Conservation (phyloP, 2,329 filamentous ascomycete species). For the Xylaria hypoxylon region DNA sequence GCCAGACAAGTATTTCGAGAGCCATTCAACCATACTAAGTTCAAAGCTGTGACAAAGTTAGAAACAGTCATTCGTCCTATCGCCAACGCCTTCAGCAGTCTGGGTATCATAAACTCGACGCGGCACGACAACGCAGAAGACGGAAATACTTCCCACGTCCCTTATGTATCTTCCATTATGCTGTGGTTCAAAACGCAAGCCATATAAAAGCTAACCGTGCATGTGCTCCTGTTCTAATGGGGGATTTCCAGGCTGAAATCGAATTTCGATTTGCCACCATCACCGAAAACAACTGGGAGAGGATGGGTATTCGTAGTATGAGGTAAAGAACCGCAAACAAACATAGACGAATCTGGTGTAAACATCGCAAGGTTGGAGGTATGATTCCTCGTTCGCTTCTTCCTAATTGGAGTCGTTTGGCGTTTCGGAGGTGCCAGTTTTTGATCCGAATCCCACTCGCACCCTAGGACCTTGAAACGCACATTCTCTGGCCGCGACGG, state of each 20-base stretch:
- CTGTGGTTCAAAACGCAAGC: background rate
- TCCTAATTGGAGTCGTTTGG: constrained; percentile 22
- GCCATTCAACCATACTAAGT: background rate
- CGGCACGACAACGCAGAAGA: constrained; percentile 26
- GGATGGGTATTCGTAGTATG: constrained; percentile 18
- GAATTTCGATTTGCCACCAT: constrained; percentile 43
- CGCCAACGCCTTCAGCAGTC: constrained; percentile 31
- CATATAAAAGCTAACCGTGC: background rate
- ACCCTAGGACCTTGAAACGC: constrained; percentile 57
- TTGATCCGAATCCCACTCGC: constrained; percentile 53
- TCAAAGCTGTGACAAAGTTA: constrained; percentile 5
- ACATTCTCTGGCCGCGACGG: constrained; percentile 53
- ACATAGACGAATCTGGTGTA: constrained; percentile 17
- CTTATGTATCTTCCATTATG: background rate
- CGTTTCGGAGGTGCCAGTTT: constrained; percentile 37
- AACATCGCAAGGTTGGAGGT: constrained; percentile 11
- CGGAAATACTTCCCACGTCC: background rate
- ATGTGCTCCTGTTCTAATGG: constrained; percentile 16
- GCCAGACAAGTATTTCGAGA: background rate
- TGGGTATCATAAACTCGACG: constrained; percentile 43
- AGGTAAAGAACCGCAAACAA: background rate
- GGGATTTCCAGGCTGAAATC: constrained; percentile 42
- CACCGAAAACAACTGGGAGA: constrained; percentile 46
- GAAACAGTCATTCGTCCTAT: constrained; percentile 12
- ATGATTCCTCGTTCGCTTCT: constrained; percentile 34